Evolutionary conservation across 2,329 filamentous ascomycete genomes (phyloP), one percentile per base, ranked within the genome.

Genomic region (Fusarium virguliforme): DNA sequence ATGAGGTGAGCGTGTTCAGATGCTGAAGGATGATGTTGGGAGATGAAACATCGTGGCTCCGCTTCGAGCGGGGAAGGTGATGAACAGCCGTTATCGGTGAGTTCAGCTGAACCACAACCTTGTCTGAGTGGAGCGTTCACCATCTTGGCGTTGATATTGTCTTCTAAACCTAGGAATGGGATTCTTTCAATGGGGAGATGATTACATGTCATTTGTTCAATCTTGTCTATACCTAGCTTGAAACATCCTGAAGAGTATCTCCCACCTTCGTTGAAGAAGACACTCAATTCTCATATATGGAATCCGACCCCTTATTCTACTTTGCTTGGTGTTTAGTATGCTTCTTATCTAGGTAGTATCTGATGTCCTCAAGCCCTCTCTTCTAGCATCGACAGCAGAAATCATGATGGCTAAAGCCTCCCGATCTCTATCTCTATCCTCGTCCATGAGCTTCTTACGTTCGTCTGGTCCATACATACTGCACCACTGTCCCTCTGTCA

Each of bases 61-160:
- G 50, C 50, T 24, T 24, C 50, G 50, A 53, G 50, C 34, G 48
- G 48, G 48, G 48, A 53, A 32, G 18, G n/a, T 53, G 48, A 34
- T 53, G 48, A 34, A 35, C 28, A 53, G 48, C 48, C 48, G 48
- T 22, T 2, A 30, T 28, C 1, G n/a, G 12, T 13, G 24, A 22
- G 28, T 53, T 24, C 18, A 53, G 30, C 48, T 53, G 48, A 53
- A 35, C 48, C 8, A 53, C 48, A 22, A 9, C 30, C 50, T 35
- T 35, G 50, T 32, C 30, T 10, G 13, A 24, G 30, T 53, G 50
- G 50, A 53, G 12, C 50, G 28, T 35, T 35, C n/a, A 53, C 28
- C 48, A 53, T 15, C 48, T 53, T 35, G 13, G 28, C 30, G 24
- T 53, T 53, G 30, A 8, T n/a, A 35, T 15, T 24, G 5, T 15